Conservation (phyloP, 2,329 filamentous ascomycete species). For the Diplodia sapinea region DNA sequence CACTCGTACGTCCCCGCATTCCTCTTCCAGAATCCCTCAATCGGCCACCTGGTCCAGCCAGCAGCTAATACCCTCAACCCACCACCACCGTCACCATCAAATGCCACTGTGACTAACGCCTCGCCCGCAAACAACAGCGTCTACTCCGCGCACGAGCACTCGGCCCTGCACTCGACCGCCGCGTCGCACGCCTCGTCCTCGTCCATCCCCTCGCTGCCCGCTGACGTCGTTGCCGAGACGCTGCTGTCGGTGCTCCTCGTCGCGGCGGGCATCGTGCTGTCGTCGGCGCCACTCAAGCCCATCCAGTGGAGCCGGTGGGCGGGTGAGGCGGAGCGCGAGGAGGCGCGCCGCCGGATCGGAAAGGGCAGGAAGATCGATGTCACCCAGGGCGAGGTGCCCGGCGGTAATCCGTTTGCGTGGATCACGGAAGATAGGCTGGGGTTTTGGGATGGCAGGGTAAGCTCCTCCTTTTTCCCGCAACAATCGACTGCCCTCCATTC, state of each 20-base stretch:
- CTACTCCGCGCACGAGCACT: conserved; percentile 95
- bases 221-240: conserved; percentile 88
- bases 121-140: conserved; percentile 63
- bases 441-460: conserved; percentile 85
- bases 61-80: not conserved
- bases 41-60: not conserved
- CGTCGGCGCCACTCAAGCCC: conserved; percentile 78
- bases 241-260: conserved; percentile 79
- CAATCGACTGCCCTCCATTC: too few species aligned
- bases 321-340: conserved; percentile 81
- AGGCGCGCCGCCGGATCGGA: conserved; percentile 71
- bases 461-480: conserved; percentile 33
- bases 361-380: conserved; percentile 47
- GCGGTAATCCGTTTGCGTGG: conserved; percentile 74
- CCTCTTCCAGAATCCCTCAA: not conserved
- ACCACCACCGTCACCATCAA: not conserved
- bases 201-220: conserved; percentile 62
- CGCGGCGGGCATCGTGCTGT: conserved; percentile 80
- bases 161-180: conserved; percentile 65
- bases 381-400: conserved; percentile 43
- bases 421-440: conserved; percentile 79
- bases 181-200: conserved; percentile 42
- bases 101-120: not conserved
- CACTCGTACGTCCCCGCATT: conserved; percentile 71
- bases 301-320: conserved; percentile 85